Base-by-base conservation (phyloP, 345 rosid species). In the Heritiera fomes region DNA sequence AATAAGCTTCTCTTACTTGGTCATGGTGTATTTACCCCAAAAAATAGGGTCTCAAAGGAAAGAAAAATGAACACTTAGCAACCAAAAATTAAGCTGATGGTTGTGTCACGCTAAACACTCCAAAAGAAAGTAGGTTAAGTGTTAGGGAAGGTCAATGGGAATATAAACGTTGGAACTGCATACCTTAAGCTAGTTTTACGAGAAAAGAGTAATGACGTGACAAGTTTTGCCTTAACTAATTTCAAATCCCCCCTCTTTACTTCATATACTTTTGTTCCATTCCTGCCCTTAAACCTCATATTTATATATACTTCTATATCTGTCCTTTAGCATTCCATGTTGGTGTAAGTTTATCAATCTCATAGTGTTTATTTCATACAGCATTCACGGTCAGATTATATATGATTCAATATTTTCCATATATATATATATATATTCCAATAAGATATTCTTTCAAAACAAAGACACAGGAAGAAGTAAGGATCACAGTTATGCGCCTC, bases 401-500 rank as follows among this genome's bases (percentile, higher is more conserved):
- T 23, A 34, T 60, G 15, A 28, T 61, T 28, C 8, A 30, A 11
- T 30, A 12, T 62, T 62, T 8, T 30, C 12, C 15, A n/a, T 50
- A 40, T 12, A 67, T 73, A n/a, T 50, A 40, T 12, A 67, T 73
- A 66, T 66, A 43, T 56, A 60, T 61, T 70, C 7, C 59, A 50
- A 41, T 38, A 38, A 77, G 9, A 50, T 41, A 5, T n/a, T 50
- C 52, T 67, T n/a, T 52, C 71, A 79, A 17, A 9, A n/a, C 38
- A 61, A 71, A 56, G 65, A 49, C 77, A 74, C 34, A 34, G 1
- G 40, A 58, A 34, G 70, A 45, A 28, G 64, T 13, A 47, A 56
- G 47, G 46, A 58, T 71, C 46, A 45, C 70, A 5, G 50, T 63
- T 80, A 55, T 55, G 63, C 71, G 34, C 46, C 83, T 43, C 77